Evolutionary conservation across 352 stramenopile genomes (phyloP).

Genomic region (Globisporangium megalacanthum): DNA sequence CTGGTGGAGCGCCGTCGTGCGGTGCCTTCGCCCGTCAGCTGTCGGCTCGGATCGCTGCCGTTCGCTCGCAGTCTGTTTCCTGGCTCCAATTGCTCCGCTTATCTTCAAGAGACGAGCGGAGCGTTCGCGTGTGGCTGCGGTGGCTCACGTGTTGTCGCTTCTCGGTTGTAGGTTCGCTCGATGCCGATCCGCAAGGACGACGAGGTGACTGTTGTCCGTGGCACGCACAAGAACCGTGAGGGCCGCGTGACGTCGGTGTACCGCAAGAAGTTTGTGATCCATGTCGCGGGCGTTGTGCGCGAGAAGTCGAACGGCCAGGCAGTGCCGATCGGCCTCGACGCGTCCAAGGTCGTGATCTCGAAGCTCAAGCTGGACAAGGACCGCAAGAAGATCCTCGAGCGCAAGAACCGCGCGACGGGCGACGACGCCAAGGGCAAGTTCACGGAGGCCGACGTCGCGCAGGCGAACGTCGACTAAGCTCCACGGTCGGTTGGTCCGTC

Average conservation of each 20-base stretch:
- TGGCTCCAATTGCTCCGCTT: neutral
- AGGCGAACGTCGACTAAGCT: conserved; percentile 88
- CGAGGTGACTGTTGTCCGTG: conserved; percentile 97
- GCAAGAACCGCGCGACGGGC: conserved; percentile 91
- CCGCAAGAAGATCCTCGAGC: conserved; percentile 98
- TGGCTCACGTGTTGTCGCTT: neutral
- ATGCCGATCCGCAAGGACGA: conserved; percentile 99
- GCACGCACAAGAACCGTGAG: conserved; percentile 97
- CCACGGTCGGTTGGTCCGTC: neutral
- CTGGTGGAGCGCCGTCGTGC: neutral
- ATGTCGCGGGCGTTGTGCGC: conserved; percentile 97
- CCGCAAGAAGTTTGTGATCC: conserved; percentile 99
- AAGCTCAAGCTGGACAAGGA: conserved; percentile 99
- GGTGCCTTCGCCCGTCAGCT: neutral
- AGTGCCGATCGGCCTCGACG: conserved; percentile 96
- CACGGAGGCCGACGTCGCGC: conserved; percentile 82
- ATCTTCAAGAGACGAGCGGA: neutral
- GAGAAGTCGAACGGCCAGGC: conserved; percentile 98
- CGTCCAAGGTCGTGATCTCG: conserved; percentile 98
- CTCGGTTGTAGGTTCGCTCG: conserved; percentile 85
- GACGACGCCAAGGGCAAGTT: conserved; percentile 89
- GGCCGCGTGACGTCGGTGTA: conserved; percentile 97
- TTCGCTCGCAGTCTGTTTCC: neutral
- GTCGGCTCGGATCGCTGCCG: neutral
- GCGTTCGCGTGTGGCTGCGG: neutral